These are phyloP conservation scores for Tetrastigma voinierianum DNA, from an alignment of 164 flowering plant genomes.

Conservation along the genomic window DNA sequence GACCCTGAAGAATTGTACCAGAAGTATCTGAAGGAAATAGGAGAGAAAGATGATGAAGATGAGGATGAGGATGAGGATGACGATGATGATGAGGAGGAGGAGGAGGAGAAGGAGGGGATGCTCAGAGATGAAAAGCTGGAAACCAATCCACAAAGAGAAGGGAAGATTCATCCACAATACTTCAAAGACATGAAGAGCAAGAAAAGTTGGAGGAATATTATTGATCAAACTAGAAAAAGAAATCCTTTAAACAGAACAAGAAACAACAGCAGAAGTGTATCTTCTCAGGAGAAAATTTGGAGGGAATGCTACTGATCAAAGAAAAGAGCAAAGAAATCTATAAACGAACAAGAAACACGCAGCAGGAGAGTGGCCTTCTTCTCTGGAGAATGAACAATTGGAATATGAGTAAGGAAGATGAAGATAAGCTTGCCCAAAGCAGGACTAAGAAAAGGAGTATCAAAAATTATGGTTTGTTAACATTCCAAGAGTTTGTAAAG, in stretches of 20 bases:
- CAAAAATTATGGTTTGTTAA: slow-evolving; percentile 7
- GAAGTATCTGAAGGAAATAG: slow-evolving; percentile 14
- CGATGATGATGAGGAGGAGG: not conserved
- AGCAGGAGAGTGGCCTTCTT: not conserved
- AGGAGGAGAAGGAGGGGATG: not conserved
- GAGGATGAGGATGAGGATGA: slow-evolving; percentile 1
- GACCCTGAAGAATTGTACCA: slow-evolving; percentile 24
- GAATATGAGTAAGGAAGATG: not conserved
- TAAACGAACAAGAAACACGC: slow-evolving; percentile 2
- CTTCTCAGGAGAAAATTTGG: too few relatives aligned
- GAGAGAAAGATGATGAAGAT: slow-evolving; percentile 5
- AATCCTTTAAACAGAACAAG: too few relatives aligned
- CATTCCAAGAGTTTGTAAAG: slow-evolving; percentile 31
- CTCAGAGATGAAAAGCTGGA: not conserved
- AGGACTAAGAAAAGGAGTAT: not conserved
- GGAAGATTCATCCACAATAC: not conserved
- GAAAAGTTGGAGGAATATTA: too few relatives aligned
- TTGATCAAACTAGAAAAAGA: too few relatives aligned
- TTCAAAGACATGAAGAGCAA: not conserved
- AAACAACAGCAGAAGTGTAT: too few relatives aligned
- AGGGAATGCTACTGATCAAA: slow-evolving; percentile 4
- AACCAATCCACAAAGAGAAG: not conserved
- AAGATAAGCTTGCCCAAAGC: not conserved
- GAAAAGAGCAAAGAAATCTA: too few relatives aligned
- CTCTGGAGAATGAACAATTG: not conserved